Evolutionary conservation across 345 rosid species (phyloP).

Genomic region (Trapa bicornis): DNA sequence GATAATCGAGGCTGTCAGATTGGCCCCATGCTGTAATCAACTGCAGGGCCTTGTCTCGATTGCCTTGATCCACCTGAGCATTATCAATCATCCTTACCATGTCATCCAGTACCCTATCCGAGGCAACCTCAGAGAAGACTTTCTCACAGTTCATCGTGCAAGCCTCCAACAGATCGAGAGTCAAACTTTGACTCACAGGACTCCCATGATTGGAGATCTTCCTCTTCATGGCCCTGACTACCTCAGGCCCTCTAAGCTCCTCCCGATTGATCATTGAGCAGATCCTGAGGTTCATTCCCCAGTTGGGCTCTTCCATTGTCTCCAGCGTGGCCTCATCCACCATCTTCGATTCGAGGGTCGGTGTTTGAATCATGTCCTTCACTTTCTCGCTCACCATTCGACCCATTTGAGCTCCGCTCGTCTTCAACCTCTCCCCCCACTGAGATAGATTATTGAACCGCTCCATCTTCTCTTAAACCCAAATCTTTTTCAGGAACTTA

Average conservation of each 20-base stretch:
- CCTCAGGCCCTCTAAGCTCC: constrained; percentile 50
- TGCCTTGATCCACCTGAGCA: constrained; percentile 34
- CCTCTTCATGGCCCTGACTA: constrained; percentile 61
- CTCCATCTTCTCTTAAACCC: too few relatives aligned
- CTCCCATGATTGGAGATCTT: constrained; percentile 45
- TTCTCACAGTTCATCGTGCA: constrained; percentile 65
- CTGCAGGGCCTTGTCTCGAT: constrained; percentile 45
- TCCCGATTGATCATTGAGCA: constrained; percentile 20
- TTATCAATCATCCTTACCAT: constrained; percentile 65
- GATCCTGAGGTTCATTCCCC: constrained; percentile 80
- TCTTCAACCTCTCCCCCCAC: too few relatives aligned
- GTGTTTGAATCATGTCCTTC: too few relatives aligned
- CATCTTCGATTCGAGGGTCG: too few relatives aligned
- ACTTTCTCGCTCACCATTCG: too few relatives aligned
- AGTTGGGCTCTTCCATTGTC: too few relatives aligned
- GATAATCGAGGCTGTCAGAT: constrained; percentile 59
- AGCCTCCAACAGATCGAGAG: constrained; percentile 69
- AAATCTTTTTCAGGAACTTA: too few relatives aligned
- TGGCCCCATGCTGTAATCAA: constrained; percentile 73
- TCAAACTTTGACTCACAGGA: constrained; percentile 42
- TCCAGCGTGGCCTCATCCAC: too few relatives aligned
- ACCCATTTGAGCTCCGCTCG: too few relatives aligned
- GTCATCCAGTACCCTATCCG: constrained; percentile 71
- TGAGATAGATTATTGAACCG: too few relatives aligned
- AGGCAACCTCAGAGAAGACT: constrained; percentile 64